Conservation (phyloP, 768 basidiomycete genomes). For the Xerocomellus chrysenteron region DNA sequence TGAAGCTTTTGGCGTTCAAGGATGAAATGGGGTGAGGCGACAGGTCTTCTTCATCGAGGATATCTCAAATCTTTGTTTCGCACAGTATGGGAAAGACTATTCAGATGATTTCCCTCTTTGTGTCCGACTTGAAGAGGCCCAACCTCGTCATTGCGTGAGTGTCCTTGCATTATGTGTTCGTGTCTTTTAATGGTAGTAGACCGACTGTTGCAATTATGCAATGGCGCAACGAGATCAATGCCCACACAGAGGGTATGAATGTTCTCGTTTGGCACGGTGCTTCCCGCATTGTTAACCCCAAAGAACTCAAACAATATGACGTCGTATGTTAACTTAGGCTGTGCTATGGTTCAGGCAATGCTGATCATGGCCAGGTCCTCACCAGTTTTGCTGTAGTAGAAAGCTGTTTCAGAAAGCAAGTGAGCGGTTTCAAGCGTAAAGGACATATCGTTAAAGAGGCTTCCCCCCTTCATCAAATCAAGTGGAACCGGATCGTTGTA, state of each 20-base stretch:
- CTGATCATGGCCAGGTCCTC: constrained; percentile 52
- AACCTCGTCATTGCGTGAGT: constrained; percentile 91
- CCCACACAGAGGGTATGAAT: constrained; percentile 81
- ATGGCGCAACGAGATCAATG: constrained; percentile 91
- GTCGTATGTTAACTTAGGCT: constrained; percentile 53
- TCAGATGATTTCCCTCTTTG: constrained; percentile 88
- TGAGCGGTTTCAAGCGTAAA: constrained; percentile 87
- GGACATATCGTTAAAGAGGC: constrained; percentile 83
- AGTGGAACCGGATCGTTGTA: constrained; percentile 82
- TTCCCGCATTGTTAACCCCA: constrained; percentile 61
- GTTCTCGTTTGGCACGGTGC: constrained; percentile 93
- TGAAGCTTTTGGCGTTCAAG: constrained; percentile 35
- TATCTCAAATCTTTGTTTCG: constrained; percentile 11
- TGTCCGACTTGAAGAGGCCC: constrained; percentile 73
- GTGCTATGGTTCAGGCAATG: background rate
- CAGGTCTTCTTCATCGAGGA: background rate
- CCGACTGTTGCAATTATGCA: constrained; percentile 61
- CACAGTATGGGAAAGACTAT: constrained; percentile 92
- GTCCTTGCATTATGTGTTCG: background rate
- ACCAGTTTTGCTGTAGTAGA: constrained; percentile 90
- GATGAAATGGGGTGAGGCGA: constrained; percentile 85
- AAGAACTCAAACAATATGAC: constrained; percentile 79
- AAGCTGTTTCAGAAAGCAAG: constrained; percentile 90
- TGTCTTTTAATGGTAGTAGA: constrained; percentile 26
- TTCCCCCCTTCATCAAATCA: constrained; percentile 78